Base-by-base conservation (phyloP, 2,329 filamentous ascomycete species). In the Neonectria sp. region DNA sequence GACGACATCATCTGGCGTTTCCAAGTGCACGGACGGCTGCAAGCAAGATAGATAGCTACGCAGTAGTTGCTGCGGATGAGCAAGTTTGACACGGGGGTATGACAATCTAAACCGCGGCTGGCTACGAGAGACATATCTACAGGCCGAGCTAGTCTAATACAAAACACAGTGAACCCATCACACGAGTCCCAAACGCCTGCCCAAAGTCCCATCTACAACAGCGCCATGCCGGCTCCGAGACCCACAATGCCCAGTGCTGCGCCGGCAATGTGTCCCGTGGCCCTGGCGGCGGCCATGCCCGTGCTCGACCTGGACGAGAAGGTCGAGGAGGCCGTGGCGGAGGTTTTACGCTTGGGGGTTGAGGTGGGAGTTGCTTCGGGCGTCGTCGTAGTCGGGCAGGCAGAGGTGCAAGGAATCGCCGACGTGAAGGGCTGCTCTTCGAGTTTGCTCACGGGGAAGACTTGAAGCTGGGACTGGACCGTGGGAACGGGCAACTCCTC, bases 381-480 rank as follows among this genome's bases (percentile, higher is more conserved):
- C 2, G 76, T 56, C 3, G 75, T 77, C 3, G 75, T 78, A 3
- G 78, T 77, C n/a, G 82, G 79, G 46, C 83, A 86, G 60, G 78
- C 71, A 7, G 68, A 71, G 0, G 81, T 83, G 62, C 84, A 86
- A 0, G 85, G 84, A 55, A 86, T 78, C 7, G 79, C 80, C 0
- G 78, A 80, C 0, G 82, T 82, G 68, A 85, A 86, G 6, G 83
- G 79, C 4, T 73, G 43, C 12, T 74, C 69, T 45, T 83, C 80
- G 4, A 78, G 80, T 6, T 82, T 83, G 5, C 88, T 90, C 63
- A 84, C 84, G 27, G 80, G 79, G 79, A 88, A 93, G 1, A 86
- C 90, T 5, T 86, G 83, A 0, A 81, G 75, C 43, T 87, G 86
- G 1, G 84, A 83, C 27, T 73, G 74, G 2, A 78, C 68, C 3